phyloP scores from a whole-genome alignment of 805 yeast genomes.

The Pichia paraexigua region DNA sequence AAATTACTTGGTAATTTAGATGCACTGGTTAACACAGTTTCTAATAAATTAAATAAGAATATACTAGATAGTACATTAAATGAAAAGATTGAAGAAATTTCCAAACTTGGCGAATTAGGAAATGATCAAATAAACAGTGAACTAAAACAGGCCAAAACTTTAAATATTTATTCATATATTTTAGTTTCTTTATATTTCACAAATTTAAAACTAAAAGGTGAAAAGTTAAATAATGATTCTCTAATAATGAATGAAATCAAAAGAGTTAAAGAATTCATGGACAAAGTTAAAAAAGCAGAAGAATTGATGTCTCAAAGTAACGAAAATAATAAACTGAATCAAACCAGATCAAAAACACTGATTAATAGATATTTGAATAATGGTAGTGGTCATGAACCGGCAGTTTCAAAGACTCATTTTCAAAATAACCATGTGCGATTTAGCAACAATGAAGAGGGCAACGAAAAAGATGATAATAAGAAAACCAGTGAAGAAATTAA shows the following conservation, averaged over 20 bases:
- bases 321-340: conserved; percentile 15
- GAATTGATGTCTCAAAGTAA: conserved; percentile 22
- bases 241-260: conserved; percentile 60
- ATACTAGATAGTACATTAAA: conserved; percentile 8
- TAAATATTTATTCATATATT: conserved; percentile 39
- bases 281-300: conserved; percentile 39
- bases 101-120: conserved; percentile 3
- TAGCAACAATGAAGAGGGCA: conserved; percentile 6
- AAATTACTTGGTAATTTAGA: conserved; percentile 2
- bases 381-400: conserved; percentile 29
- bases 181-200: conserved; percentile 51
- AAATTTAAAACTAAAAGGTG: conserved; percentile 51
- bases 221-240: conserved; percentile 43
- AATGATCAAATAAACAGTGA: conserved; percentile 8
- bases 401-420: conserved; percentile 45
- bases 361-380: conserved; percentile 19
- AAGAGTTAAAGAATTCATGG: conserved; percentile 63
- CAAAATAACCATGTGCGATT: conserved; percentile 39
- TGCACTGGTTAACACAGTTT: background rate
- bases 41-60: conserved; percentile 1
- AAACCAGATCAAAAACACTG: conserved; percentile 22
- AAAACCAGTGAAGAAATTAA: background rate
- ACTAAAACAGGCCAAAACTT: conserved; percentile 26
- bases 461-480: background rate
- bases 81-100: conserved; percentile 11